Percentiles rank a stretch among this genome's conserved stretches.
These are phyloP conservation scores for Abrus pulchellus DNA, from an alignment of 306 rosid genomes.

Conservation along the genomic window DNA sequence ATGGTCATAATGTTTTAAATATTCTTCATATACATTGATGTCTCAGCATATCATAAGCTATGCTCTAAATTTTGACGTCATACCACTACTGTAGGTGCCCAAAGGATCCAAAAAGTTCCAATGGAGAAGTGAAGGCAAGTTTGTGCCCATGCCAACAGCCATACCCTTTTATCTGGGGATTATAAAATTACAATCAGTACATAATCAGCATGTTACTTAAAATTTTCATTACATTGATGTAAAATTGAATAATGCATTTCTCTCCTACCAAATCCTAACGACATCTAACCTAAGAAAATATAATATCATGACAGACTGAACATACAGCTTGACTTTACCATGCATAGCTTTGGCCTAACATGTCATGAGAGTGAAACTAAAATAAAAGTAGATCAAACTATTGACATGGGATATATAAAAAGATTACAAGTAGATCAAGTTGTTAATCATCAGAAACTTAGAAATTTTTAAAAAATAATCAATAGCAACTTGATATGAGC, in stretches of 20 bases:
- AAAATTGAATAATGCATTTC: slow-evolving; percentile 32
- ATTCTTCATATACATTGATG: slow-evolving; percentile 6
- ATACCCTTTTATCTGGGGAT: slow-evolving; percentile 93
- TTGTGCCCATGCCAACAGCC: slow-evolving; percentile 93
- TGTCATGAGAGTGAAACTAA: slow-evolving; percentile 39
- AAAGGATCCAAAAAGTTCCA: slow-evolving; percentile 85
- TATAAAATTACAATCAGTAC: slow-evolving; percentile 43
- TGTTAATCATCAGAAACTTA: slow-evolving; percentile 16
- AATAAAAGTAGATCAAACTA: slow-evolving; percentile 30
- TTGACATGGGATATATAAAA: not conserved
- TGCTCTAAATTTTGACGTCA: slow-evolving; percentile 41
- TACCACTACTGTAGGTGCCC: slow-evolving; percentile 99
- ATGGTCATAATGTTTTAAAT: slow-evolving; percentile 28
- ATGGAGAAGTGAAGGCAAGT: slow-evolving; percentile 88
- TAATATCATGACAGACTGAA: slow-evolving; percentile 28
- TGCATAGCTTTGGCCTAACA: slow-evolving; percentile 36
- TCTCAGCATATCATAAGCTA: slow-evolving; percentile 28
- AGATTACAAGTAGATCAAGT: slow-evolving; percentile 12
- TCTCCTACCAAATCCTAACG: slow-evolving; percentile 30
- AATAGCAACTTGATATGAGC: slow-evolving; percentile 2
- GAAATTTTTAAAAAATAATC: not conserved
- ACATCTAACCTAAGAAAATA: slow-evolving; percentile 21
- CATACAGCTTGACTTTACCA: slow-evolving; percentile 30
- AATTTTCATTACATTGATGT: slow-evolving; percentile 30
- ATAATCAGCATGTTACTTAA: slow-evolving; percentile 41